Evolutionary conservation across 441 rosid genomes (phyloP).

Genomic region (Croton laevigatus): DNA sequence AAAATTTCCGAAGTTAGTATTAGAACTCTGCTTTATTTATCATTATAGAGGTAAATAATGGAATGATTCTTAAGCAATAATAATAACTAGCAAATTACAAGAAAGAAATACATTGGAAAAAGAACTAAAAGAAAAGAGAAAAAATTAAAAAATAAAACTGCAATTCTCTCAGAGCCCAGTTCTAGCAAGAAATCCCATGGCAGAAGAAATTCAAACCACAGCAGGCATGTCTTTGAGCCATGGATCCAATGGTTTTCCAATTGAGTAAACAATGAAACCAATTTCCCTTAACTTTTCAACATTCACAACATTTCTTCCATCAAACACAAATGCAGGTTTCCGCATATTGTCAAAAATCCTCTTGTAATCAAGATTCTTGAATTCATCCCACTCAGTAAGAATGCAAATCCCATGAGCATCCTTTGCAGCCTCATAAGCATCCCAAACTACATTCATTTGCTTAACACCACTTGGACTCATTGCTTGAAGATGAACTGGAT

Average conservation of each 20-base stretch:
- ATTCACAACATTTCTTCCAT: slow-evolving; percentile 66
- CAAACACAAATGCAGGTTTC: slow-evolving; percentile 83
- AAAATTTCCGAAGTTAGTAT: no score
- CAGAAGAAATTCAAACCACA: slow-evolving; percentile 37
- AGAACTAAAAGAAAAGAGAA: neutral
- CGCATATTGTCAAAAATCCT: slow-evolving; percentile 68
- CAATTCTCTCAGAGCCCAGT: neutral
- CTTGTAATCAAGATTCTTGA: slow-evolving; percentile 69
- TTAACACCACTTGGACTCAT: slow-evolving; percentile 60
- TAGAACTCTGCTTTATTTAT: no score
- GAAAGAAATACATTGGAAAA: neutral
- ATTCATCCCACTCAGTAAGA: slow-evolving; percentile 87
- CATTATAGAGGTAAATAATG: neutral
- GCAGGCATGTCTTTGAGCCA: slow-evolving; percentile 96
- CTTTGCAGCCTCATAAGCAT: slow-evolving; percentile 73
- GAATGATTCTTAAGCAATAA: neutral
- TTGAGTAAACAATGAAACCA: slow-evolving; percentile 83
- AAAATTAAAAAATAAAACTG: neutral
- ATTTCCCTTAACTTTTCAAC: slow-evolving; percentile 61
- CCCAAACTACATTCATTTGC: slow-evolving; percentile 64
- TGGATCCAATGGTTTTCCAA: slow-evolving; percentile 82
- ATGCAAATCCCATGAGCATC: slow-evolving; percentile 83
- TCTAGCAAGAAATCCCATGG: neutral
- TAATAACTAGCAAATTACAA: neutral
- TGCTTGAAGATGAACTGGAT: slow-evolving; percentile 75